Base-by-base conservation (phyloP, 805 yeast genomes). In the Candida xyloterini region DNA sequence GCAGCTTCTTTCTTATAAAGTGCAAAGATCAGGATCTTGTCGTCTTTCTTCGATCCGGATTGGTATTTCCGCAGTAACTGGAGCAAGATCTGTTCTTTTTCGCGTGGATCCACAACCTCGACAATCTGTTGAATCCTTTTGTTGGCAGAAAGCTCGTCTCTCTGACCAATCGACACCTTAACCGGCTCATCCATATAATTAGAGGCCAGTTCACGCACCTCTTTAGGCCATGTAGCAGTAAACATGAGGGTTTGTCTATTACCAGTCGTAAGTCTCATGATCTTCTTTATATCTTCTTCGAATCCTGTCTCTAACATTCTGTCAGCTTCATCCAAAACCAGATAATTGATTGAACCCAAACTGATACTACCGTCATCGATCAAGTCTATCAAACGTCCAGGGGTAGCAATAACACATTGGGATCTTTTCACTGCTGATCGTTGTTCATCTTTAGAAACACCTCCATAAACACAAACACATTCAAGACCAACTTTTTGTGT, bases 151-250 rank as follows among this genome's bases (percentile, higher is more conserved):
- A 93, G 75, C 66, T 91, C 98, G 59, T 91, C 97, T 50, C 95
- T 78, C 63, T 93, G 84, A 56, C 99, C 99, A 58, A 93, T 84
- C 30, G 93, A 81, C 29, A 93, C 85, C 63, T 86, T 89, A 34
- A 88, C 87, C n/a, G 97, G 95, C 21, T 62, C 50, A 15, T 74
- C 77, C 95, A 93, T 85, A 65, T 84, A 93, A 6, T 84, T 76
- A 14, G 79, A 59, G 7, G 99, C 99, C 47, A 93, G 73, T 48
- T 88, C 95, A 59, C 98, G 81, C 25, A 93, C 98, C 67, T 91
- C 95, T 55, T 85, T 86, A n/a, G 99, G 99, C 99, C 99, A 93
- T 1, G 99, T 93, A n/a, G 99, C 99, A 8, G 99, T 91, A 67
- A 93, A 93, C 98, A 93, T 93, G 48, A 93, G 73, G 0, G 99